Base-by-base conservation (phyloP, 164 flowering plant genomes). In the Chimonanthus salicifolius region DNA sequence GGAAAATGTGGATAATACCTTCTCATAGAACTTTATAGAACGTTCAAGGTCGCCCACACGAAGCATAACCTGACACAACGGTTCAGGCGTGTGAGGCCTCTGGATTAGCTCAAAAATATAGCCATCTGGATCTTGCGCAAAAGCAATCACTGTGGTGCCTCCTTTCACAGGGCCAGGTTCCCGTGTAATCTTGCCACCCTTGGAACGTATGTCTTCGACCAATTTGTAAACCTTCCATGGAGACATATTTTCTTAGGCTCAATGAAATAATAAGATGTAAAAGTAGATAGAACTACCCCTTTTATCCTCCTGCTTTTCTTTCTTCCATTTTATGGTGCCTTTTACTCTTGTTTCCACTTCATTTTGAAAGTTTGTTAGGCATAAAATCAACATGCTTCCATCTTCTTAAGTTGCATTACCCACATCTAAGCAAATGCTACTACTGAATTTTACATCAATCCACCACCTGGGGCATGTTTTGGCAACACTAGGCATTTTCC, bases 81-180 rank as follows among this genome's bases (percentile, higher is more conserved):
- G 98, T 78, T 96, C 97, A 82, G 94, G 97, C 74, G 97, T 93
- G 21, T 87, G 83, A 2, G 78, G 92, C 73, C 97, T 85, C 74
- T 94, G 97, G 75, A 92, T 88, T 66, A 96, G 87, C 82, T 93
- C 97, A 86, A 96, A 96, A 18, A 73, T 68, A 77, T 96, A 96
- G 76, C 98, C 99, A 92, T 89, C 97, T 10, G 98, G 98, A 78
- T 96, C 98, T 86, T 89, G 86, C 72, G 86, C 94, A 82, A 95
- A 95, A 64, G 99, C 99, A 79, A 95, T 90, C 72, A 85, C 83
- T 64, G 87, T 43, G 7, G 77, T 64, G 69, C 98, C 97, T 72
- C 99, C 97, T 84, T 93, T 88, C 65, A 93, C 97, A 16, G 97
- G 94, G 69, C 97, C 97, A 69, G 99, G 97, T 83, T 95, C 98